Base-by-base conservation (phyloP, 2,329 filamentous ascomycete genomes). In the Penicillium corylophilum region DNA sequence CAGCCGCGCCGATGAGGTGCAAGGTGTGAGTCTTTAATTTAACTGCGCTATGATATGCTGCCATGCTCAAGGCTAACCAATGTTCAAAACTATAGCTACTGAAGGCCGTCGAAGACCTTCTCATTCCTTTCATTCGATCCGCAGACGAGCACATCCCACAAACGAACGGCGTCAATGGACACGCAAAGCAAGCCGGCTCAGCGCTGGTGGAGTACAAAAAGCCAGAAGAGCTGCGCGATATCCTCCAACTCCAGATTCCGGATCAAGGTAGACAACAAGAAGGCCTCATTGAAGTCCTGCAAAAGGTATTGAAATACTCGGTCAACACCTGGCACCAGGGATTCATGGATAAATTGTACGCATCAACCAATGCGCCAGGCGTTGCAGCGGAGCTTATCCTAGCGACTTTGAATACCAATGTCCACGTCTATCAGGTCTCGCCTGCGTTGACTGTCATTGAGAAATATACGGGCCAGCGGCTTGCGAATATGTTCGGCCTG, bases 271-370 rank as follows among this genome's bases (percentile, higher is more conserved):
- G 62, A 28, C 60, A 86, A 1, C 88, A 88, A 61, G 82, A 88
- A 39, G 93, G 92, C 0, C 75, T 96, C 28, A 75, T 96, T 24
- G 79, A 84, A 29, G 83, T 83, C 3, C 80, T 95, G 41, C 77
- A 84, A 59, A 82, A 85, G 54, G 79, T 96, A 18, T 78, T 97
- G 38, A 80, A 83, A 57, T 91, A 95, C 72, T 94, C 88, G 65
- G 93, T 97, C 66, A 99, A 99, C 74, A 96, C 93, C n/a, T 97
- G 92, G 89, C 89, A 95, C 66, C 92, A 96, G 72, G 93, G 93
- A 10, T 99, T 97, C 73, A 75, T 97, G 66, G 92, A 96, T 74
- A 97, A 99, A 75, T 79, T 97, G 16, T 97, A 96, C 71, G 84
- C 88, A n/a, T 87, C 87, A 58, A 95, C 90, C 35, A 94, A 94